Base-by-base conservation (phyloP, 2,329 filamentous ascomycete species). In the Clarireedia paspali region DNA sequence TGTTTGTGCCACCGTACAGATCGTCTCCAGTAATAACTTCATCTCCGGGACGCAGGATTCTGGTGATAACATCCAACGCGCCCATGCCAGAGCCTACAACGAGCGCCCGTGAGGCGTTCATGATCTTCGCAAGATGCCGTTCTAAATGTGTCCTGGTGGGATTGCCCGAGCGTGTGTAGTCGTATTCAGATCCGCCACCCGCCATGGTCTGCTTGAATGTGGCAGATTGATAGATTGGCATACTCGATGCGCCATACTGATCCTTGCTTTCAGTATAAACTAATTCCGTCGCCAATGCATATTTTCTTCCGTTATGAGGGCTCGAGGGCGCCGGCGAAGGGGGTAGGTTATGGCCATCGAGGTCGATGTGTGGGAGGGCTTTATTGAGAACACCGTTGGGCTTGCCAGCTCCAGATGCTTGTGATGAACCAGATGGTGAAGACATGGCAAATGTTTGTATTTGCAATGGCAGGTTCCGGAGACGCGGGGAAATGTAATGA, bases 41-140 rank as follows among this genome's bases (percentile, higher is more conserved):
- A 70, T 99, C 94, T 58, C 94, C 94, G 0, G 94, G 92, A 58
- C 88, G 84, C 50, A 99, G 78, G 14, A 97, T 77, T 53, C 94
- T 86, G 15, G 91, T 95, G 64, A 99, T 96, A 61, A 99, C 92
- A 73, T 99, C 94, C 67, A 97, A 77, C 24, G 94, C 94, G 53
- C 91, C 94, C 94, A 99, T 99, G 57, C 94, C 94, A 1, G 92
- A 97, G 53, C 91, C 91, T 46, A 97, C 92, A 49, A 95, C 92
- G 50, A 99, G 82, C 9, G 90, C 89, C 56, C 95, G 88, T 66
- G 85, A 84, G 47, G 94, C 94, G 65, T 89, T 91, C 95, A 99
- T 99, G 71, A 99, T 95, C 81, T 99, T 99, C 68, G 95, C 94
- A 66, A 99, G 78, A 73, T 99, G 94, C 57, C 92, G 85, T 76